Percentiles rank a stretch among this genome's conserved stretches.
phyloP scores from a whole-genome alignment of 2,329 filamentous ascomycete species.

The Paecilomyces variotii region DNA sequence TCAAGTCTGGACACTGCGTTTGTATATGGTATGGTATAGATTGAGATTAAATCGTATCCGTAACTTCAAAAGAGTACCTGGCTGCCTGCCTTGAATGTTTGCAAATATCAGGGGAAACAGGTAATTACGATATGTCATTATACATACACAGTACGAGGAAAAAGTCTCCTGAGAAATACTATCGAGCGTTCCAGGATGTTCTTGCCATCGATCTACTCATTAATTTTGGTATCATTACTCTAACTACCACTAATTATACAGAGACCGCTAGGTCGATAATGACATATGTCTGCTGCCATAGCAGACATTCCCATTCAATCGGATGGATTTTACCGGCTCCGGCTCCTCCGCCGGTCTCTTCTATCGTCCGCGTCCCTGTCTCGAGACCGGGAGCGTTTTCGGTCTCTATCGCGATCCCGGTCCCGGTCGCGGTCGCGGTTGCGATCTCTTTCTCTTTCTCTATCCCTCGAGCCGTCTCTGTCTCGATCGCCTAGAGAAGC shows the following conservation, averaged over 20 bases:
- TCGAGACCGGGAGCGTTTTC: slow-evolving; percentile 11
- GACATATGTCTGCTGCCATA: background rate
- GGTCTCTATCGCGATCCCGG: slow-evolving; percentile 11
- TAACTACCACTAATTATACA: background rate
- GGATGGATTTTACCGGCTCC: slow-evolving; percentile 13
- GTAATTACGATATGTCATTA: background rate
- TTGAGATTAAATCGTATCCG: too few relatives aligned
- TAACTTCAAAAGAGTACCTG: too few relatives aligned
- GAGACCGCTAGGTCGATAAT: background rate
- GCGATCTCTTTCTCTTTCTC: slow-evolving; percentile 13
- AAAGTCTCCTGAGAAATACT: background rate
- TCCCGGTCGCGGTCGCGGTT: slow-evolving; percentile 13
- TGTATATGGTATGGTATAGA: too few relatives aligned
- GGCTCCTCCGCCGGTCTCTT: slow-evolving; percentile 13
- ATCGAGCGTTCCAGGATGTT: background rate
- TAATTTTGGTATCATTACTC: background rate
- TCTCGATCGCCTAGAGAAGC: background rate
- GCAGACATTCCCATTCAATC: background rate
- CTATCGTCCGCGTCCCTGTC: slow-evolving; percentile 11
- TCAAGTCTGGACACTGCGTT: background rate
- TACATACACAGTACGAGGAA: background rate
- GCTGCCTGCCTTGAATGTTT: too few relatives aligned
- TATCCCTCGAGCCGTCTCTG: slow-evolving; percentile 7
- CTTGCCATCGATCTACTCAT: background rate
- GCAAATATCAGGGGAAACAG: too few relatives aligned